Conservation (phyloP, 371 early-diverging fungal genomes). For the Mortierella sp. region DNA sequence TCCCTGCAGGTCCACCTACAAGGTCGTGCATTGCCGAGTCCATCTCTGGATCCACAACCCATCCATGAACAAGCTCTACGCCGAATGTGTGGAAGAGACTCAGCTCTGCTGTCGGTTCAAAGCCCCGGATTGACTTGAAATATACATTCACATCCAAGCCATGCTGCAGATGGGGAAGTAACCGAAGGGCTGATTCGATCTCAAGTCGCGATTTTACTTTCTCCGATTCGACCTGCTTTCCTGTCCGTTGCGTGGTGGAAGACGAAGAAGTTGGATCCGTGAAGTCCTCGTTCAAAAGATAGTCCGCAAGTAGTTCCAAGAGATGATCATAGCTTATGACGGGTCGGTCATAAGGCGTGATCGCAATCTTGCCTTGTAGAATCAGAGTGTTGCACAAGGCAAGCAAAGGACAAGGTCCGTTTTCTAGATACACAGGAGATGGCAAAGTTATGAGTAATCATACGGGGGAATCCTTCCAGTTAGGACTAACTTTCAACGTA, state of each 20-base stretch:
- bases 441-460: too few species aligned
- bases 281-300: conserved; percentile 58
- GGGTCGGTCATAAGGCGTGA: conserved; percentile 66
- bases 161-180: conserved; percentile 62
- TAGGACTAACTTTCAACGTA: too few species aligned
- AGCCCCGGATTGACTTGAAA: conserved; percentile 80
- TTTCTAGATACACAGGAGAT: conserved; percentile 60
- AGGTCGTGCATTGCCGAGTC: conserved; percentile 68
- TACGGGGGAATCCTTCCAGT: too few species aligned
- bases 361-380: conserved; percentile 76
- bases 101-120: conserved; percentile 79
- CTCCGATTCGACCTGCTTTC: conserved; percentile 25
- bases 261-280: conserved; percentile 14
- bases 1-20: conserved; percentile 58
- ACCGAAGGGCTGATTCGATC: conserved; percentile 55
- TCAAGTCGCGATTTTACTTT: conserved; percentile 33
- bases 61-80: conserved; percentile 89
- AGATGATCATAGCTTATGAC: conserved; percentile 76
- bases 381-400: conserved; percentile 88
- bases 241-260: conserved; percentile 13
- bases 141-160: conserved; percentile 87
- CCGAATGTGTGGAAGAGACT: conserved; percentile 84
- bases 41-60: conserved; percentile 83
- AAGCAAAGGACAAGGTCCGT: conserved; percentile 93
- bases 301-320: conserved; percentile 79